Percentiles rank a stretch among this genome's conserved stretches.
phyloP scores from a whole-genome alignment of 495 filamentous ascomycete genomes.

The Extremus antarcticus region DNA sequence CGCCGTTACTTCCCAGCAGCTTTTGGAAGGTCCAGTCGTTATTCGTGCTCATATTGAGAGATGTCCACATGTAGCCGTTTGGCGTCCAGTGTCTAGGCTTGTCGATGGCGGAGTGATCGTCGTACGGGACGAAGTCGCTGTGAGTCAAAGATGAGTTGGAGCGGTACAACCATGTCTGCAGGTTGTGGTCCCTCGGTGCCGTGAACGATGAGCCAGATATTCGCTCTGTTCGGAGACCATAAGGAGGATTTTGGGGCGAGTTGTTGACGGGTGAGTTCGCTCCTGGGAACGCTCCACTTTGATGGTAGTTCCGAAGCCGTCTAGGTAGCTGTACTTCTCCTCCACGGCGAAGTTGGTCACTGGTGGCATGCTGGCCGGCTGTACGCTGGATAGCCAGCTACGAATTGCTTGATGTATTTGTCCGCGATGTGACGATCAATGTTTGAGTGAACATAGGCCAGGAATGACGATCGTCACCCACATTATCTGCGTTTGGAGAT shows the following conservation, averaged over 20 bases:
- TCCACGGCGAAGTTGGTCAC: neutral
- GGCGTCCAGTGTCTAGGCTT: constrained; percentile 1
- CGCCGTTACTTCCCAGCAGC: constrained; percentile 10
- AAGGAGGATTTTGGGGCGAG: neutral
- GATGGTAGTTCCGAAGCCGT: neutral
- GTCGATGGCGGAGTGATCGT: neutral
- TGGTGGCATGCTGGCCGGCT: too few species aligned
- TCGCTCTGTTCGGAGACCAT: neutral
- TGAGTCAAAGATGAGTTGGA: neutral
- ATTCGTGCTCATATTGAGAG: constrained; percentile 5
- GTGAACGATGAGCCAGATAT: neutral
- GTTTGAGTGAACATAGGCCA: too few species aligned
- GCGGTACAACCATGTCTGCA: neutral
- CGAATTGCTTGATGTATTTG: too few species aligned
- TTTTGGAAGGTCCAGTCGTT: constrained; percentile 10
- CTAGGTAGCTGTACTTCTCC: neutral
- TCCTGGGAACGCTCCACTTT: neutral
- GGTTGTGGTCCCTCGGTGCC: neutral
- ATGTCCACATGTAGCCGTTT: constrained; percentile 14
- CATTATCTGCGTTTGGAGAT: too few species aligned
- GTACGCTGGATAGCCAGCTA: too few species aligned
- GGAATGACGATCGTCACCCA: too few species aligned
- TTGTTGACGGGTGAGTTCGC: neutral
- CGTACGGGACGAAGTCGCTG: neutral
- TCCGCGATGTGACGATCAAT: too few species aligned